Base-by-base conservation (phyloP, 2,329 filamentous ascomycete genomes). In the Botryosphaeria dothidea region DNA sequence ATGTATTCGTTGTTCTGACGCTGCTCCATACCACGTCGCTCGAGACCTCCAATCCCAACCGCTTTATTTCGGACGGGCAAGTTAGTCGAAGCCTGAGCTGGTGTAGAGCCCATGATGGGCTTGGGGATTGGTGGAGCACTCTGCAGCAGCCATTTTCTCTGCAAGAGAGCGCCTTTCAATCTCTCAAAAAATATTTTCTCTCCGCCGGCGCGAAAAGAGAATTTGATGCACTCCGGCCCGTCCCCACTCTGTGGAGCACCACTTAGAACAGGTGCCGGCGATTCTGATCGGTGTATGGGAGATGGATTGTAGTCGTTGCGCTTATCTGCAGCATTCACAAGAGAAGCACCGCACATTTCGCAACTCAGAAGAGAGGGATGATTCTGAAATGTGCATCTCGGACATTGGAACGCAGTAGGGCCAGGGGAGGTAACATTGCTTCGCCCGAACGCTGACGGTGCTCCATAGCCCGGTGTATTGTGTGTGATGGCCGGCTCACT, bases 111-210 rank as follows among this genome's bases (percentile, higher is more conserved):
- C 71, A 73, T 62, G 71, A 77, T 66, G 31, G 86, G 85, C 67
- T 85, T 90, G 0, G 95, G 95, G 19, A 95, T 88, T 0, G 94
- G 93, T 1, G 95, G 95, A 0, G 95, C 95, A 72, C 91, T 90
- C 64, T 95, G 91, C 0, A 97, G 84, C 3, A 99, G 84, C 95
- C 95, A 99, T 82, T 98, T 98, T 15, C 95, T 87, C 76, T 99
- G 95, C 1, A 93, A 89, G 77, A 98, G 86, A 8, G 93, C 91
- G 6, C 88, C 88, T 73, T 96, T 98, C 2, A 99, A 83, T 54
- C 93, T 86, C 71, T 98, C 95, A 69, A 91, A 88, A 69, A 99
- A 97, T 5, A 92, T 90, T 77, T 93, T 94, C 67, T 93, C 94
- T 0, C 95, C 95, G 2, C 94, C 93, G 36, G 84, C 87, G 34